Base-by-base conservation (phyloP, 2,329 filamentous ascomycete species). In the Botrytis sinoallii region DNA sequence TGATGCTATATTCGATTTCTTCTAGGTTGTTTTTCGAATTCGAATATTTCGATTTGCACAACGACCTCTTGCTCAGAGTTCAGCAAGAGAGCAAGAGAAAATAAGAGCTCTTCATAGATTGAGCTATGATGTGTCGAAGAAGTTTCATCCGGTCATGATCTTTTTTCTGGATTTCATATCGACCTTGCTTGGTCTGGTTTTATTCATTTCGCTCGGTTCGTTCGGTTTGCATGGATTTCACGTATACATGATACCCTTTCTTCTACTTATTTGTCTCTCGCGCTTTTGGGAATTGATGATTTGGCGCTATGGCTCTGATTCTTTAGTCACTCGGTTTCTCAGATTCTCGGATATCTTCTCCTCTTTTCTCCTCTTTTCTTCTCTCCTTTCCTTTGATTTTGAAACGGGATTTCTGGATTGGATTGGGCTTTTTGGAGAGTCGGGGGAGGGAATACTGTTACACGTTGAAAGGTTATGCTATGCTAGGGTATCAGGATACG, bases 51-150 rank as follows among this genome's bases (percentile, higher is more conserved):
- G 14, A 57, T 7, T 40, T 9, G 1, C 4, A 25, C 14, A n/a
- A 4, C 12, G 4, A 18, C 10, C 12, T 61, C 3, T n/a, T 0
- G 4, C 25, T 0, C 18, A 1, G 14, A 29, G 1, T 18, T 20
- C 25, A 20, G 12, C 0, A 64, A 1, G 25, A 35, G 9, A n/a
- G 12, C 0, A 64, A 1, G 25, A 35, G 9, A n/a, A 32, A 10
- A 29, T 1, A 0, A 29, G n/a, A 14, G 1, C 7, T 14, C 59
- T 38, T 12, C 29, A 35, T 9, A 16, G 20, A 22, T 40, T 12
- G 22, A 38, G 10, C n/a, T 38, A 0, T 14, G 32, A 1, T 38
- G 20, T 35, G 59, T 0, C 12, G 35, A 1, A 22, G 7, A 35
- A 25, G 2, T n/a, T 61, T 38, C 1, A 35, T 40, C 40, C 20